These are phyloP conservation scores for Magnusiomyces starmeri DNA, from an alignment of 1,139 yeast genomes.

Conservation along the genomic window DNA sequence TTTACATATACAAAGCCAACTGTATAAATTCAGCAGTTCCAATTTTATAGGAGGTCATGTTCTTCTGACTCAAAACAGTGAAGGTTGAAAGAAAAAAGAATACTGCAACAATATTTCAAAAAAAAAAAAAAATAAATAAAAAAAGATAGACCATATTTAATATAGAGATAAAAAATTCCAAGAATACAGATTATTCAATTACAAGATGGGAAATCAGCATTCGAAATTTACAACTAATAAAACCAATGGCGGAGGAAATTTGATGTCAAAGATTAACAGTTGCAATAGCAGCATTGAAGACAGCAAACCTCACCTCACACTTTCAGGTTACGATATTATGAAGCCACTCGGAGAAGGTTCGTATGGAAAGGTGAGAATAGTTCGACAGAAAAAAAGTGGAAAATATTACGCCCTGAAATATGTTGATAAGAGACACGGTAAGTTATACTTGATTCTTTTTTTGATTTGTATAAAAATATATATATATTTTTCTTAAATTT, in stretches of 20 bases:
- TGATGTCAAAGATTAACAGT: not conserved
- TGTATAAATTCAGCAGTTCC: too few relatives aligned
- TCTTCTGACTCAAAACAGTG: too few relatives aligned
- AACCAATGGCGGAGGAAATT: not conserved
- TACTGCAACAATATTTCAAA: too few relatives aligned
- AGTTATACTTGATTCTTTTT: not conserved
- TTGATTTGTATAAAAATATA: constrained; percentile 38
- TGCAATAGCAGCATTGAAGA: too few relatives aligned
- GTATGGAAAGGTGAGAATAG: constrained; percentile 68
- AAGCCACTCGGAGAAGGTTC: constrained; percentile 24
- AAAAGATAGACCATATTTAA: not conserved
- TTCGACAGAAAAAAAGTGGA: constrained; percentile 48
- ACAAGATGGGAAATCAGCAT: not conserved
- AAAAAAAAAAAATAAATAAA: not conserved
- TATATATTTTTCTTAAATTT: too few relatives aligned
- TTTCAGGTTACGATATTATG: constrained; percentile 10
- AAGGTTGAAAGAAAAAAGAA: too few relatives aligned
- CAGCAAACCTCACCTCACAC: constrained; percentile 1
- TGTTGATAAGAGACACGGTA: constrained; percentile 15
- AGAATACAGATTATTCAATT: not conserved
- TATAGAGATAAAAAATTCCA: not conserved
- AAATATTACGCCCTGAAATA: constrained; percentile 70
- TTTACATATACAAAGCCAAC: too few relatives aligned
- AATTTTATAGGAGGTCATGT: too few relatives aligned
- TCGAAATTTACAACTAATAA: not conserved